phyloP scores from a whole-genome alignment of 2,329 filamentous ascomycete genomes.

The Aspergillus sp. region DNA sequence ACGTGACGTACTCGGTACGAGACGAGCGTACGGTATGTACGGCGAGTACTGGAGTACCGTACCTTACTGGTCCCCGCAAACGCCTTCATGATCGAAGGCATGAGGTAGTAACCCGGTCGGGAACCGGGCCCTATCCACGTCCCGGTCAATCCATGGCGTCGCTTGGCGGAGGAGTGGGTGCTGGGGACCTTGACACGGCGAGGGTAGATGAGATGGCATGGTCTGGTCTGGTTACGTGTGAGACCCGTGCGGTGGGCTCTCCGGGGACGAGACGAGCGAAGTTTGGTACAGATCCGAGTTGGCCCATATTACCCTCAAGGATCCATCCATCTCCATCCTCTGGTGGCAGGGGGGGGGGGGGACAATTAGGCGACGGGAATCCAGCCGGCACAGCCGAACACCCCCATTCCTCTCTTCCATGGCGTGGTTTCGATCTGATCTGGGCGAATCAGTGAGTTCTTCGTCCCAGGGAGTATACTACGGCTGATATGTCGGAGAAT shows the following conservation, averaged over 20 bases:
- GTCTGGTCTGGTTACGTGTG: background rate
- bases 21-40: background rate
- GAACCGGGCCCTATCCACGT: conserved; percentile 5
- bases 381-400: background rate
- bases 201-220: background rate
- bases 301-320: background rate
- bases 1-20: too few species aligned
- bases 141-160: conserved; percentile 2
- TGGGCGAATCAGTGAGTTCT: too few species aligned
- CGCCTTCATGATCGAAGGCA: background rate
- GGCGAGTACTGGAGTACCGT: background rate
- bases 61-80: background rate
- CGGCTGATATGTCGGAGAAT: background rate
- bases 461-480: too few species aligned
- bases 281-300: conserved; percentile 1
- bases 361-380: background rate
- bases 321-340: background rate
- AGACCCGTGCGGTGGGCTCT: background rate
- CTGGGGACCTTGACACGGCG: background rate
- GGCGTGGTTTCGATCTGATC: background rate
- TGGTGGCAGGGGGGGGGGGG: background rate
- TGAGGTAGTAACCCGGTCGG: conserved; percentile 5
- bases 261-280: background rate
- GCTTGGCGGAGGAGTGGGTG: conserved; percentile 5
- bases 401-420: background rate